A percentile compares a stretch with the other conserved stretches of the same genome.
phyloP scores from a whole-genome alignment of 2,329 filamentous ascomycete genomes.

The Rutstroemia sp. region DNA sequence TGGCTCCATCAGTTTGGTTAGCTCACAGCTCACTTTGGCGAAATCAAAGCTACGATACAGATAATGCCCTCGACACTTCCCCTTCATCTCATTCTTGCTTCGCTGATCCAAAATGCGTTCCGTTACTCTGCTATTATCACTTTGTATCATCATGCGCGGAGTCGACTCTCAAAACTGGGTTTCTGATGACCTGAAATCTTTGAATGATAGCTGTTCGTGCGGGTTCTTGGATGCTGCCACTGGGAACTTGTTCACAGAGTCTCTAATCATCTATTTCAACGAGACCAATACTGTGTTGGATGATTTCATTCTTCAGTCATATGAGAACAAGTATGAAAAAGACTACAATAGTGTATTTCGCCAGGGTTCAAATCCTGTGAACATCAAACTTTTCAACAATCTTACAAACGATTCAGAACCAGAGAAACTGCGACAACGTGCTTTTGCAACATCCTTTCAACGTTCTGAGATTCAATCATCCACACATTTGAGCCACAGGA shows the following conservation, averaged over 20 bases:
- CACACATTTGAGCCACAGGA: neutral
- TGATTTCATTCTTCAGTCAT: conserved; percentile 34
- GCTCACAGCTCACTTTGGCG: no score
- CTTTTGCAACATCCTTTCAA: neutral
- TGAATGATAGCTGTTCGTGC: conserved; percentile 34
- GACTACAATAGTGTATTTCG: conserved; percentile 39
- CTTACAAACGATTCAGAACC: neutral
- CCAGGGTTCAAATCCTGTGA: conserved; percentile 35
- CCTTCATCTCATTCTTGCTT: no score
- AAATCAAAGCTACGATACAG: no score
- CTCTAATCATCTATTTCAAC: conserved; percentile 43
- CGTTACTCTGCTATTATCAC: neutral
- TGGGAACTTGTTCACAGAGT: conserved; percentile 37
- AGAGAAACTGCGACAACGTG: neutral
- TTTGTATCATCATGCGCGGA: neutral
- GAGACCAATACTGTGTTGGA: conserved; percentile 33
- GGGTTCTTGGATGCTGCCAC: conserved; percentile 37
- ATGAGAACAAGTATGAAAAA: conserved; percentile 37
- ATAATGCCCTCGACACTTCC: no score
- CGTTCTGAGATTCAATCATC: no score
- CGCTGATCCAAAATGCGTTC: no score
- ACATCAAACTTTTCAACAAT: conserved; percentile 31
- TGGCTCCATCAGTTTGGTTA: no score
- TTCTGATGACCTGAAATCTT: neutral
- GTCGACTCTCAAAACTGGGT: neutral